Evolutionary conservation across 164 flowering plant species (phyloP), one percentile per base, ranked within the genome.

Genomic region (Piper betle): DNA sequence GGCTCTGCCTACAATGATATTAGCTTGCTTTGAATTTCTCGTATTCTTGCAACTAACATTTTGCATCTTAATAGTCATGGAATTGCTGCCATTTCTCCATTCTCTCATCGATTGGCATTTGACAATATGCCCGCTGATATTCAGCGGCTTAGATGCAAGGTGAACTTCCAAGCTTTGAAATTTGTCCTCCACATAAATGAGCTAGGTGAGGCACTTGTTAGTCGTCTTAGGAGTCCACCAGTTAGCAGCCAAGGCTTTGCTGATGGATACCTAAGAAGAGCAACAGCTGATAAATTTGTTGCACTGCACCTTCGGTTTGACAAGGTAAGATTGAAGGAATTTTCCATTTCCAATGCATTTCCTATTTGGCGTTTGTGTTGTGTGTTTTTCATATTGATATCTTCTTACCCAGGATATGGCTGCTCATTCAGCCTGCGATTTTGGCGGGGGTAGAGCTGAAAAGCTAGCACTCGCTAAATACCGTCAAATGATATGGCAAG

Each of bases 401-500:
- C 12, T 15, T 15, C 50, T 43, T 70, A 1, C 40, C 58, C 80
- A 93, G 97, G 99, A 93, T 72, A 93, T 93, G 99, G 99, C 99
- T 61, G 99, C 99, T 52, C 99, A 93, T 73, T 93, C 99, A 55
- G 96, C 99, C 12, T 93, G 99, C 70, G 99, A 93, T 77, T 93
- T 93, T 76, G 99, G 99, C 66, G 99, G 99, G 39, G 99, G 99
- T 12, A 93, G 85, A 76, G 95, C 91, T 63, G 99, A 93, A 73
- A 90, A 86, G 55, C 68, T 84, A 61, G 92, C 99, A 61, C 77
- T 93, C 39, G 99, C 97, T 25, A 93, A 87, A 67, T 93, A 93
- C 66, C 76, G 99, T 18, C 96, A 88, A 73, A 75, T 68, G 61
- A 69, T 93, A 53, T 93, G 99, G 99, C 97, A 88, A 66, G 99